phyloP scores from a whole-genome alignment of 2,329 filamentous ascomycete genomes.

The Fusarium tupiense region DNA sequence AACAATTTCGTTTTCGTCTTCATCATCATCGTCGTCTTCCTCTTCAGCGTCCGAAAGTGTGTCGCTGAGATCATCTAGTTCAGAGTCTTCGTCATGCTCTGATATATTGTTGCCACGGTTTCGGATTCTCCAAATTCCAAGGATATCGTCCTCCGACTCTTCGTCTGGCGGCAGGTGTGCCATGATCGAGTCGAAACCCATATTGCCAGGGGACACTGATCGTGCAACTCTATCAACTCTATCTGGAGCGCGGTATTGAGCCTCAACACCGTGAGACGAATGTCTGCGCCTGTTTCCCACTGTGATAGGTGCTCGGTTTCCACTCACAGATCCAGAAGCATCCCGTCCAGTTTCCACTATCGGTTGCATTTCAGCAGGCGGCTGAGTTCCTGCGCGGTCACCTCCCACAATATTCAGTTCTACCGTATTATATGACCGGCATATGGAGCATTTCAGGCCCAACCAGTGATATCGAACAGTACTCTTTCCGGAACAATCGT shows the following conservation, averaged over 20 bases:
- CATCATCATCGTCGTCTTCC: slow-evolving; percentile 61
- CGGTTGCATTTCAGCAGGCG: slow-evolving; percentile 33
- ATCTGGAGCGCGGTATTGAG: slow-evolving; percentile 49
- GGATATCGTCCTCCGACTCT: slow-evolving; percentile 65
- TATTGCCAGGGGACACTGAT: slow-evolving; percentile 55
- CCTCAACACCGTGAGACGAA: slow-evolving; percentile 51
- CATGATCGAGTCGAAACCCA: slow-evolving; percentile 41
- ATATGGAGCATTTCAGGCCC: slow-evolving; percentile 85
- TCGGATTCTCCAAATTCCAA: slow-evolving; percentile 65
- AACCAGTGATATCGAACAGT: slow-evolving; percentile 94
- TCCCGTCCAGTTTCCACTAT: slow-evolving; percentile 17
- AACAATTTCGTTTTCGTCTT: slow-evolving; percentile 61
- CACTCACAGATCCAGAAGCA: slow-evolving; percentile 14
- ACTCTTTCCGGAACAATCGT: slow-evolving; percentile 91
- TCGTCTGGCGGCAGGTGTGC: slow-evolving; percentile 47
- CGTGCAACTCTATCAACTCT: slow-evolving; percentile 56
- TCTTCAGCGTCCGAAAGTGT: slow-evolving; percentile 54
- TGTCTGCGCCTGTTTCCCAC: slow-evolving; percentile 49
- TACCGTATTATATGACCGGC: slow-evolving; percentile 75
- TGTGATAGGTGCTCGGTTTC: slow-evolving; percentile 22
- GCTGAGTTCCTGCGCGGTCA: slow-evolving; percentile 42
- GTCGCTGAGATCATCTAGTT: slow-evolving; percentile 54
- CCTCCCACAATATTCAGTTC: slow-evolving; percentile 69
- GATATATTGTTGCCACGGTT: slow-evolving; percentile 59
- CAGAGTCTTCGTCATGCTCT: slow-evolving; percentile 59